Conservation (phyloP, 164 flowering plant species). For the Protea cynaroides region DNA sequence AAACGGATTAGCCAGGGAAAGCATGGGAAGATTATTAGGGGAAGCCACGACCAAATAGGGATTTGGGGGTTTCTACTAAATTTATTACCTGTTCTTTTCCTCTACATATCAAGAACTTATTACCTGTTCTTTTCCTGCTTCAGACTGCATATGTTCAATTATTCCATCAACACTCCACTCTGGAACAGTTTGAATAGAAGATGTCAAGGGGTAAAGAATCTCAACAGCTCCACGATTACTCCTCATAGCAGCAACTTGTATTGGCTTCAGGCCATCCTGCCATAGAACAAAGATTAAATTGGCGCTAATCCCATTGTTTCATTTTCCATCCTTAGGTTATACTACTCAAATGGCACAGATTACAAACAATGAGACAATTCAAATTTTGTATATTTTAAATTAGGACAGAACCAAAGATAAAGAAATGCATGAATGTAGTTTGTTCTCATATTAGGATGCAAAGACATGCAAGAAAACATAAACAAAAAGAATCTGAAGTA, state of each 20-base stretch:
- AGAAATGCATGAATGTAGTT: too few species aligned
- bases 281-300: not conserved
- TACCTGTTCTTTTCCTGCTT: slow-evolving; percentile 46
- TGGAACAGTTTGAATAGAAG: slow-evolving; percentile 34
- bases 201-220: slow-evolving; percentile 66
- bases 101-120: not conserved
- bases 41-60: too few species aligned
- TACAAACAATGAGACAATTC: too few species aligned
- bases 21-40: too few species aligned
- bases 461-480: too few species aligned
- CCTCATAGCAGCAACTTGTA: slow-evolving; percentile 82
- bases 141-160: slow-evolving; percentile 59
- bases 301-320: not conserved
- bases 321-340: too few species aligned
- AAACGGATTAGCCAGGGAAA: too few species aligned
- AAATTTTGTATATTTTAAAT: too few species aligned
- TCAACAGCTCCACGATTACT: slow-evolving; percentile 66
- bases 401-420: too few species aligned
- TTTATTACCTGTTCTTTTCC: not conserved
- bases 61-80: too few species aligned
- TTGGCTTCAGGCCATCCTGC: slow-evolving; percentile 85
- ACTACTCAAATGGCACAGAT: too few species aligned
- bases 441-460: not conserved
- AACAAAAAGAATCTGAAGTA: too few species aligned
- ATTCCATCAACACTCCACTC: slow-evolving; percentile 88